These are phyloP conservation scores for Colletotrichum liriopes DNA, from an alignment of 2,329 filamentous ascomycete genomes.

Conservation along the genomic window DNA sequence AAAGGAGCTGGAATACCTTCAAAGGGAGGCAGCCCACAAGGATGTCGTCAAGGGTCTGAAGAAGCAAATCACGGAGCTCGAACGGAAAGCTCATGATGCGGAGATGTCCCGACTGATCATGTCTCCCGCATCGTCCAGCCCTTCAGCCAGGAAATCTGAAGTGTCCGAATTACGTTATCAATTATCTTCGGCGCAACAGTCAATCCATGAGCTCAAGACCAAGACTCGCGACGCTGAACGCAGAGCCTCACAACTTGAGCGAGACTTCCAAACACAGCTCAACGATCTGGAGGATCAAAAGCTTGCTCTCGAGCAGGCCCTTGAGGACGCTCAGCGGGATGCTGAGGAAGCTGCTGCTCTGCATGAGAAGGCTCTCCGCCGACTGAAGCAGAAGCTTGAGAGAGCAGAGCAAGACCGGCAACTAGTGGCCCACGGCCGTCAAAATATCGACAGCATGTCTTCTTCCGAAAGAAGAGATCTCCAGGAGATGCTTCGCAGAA, in stretches of 20 bases:
- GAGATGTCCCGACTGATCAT: slow-evolving; percentile 66
- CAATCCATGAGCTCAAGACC: slow-evolving; percentile 68
- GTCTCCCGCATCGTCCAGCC: slow-evolving; percentile 64
- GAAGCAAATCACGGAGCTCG: slow-evolving; percentile 76
- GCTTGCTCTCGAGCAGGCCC: slow-evolving; percentile 70
- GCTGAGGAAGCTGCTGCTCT: slow-evolving; percentile 63
- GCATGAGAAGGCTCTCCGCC: slow-evolving; percentile 61
- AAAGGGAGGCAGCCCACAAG: slow-evolving; percentile 77
- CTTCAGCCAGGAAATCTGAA: slow-evolving; percentile 71
- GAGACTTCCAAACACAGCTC: slow-evolving; percentile 69
- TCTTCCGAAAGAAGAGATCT: slow-evolving; percentile 67
- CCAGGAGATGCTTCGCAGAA: slow-evolving; percentile 72
- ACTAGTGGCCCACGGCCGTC: slow-evolving; percentile 47
- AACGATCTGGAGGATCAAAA: slow-evolving; percentile 73
- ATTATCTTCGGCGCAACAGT: slow-evolving; percentile 72
- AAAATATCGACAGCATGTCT: slow-evolving; percentile 47
- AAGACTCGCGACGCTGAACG: slow-evolving; percentile 67
- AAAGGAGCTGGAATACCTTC: slow-evolving; percentile 75
- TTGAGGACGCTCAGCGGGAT: slow-evolving; percentile 69
- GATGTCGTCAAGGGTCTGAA: slow-evolving; percentile 75
- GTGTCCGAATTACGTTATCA: slow-evolving; percentile 72
- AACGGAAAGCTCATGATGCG: slow-evolving; percentile 77
- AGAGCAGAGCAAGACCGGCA: slow-evolving; percentile 65
- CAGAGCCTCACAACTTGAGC: slow-evolving; percentile 57
- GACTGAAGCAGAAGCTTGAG: slow-evolving; percentile 65